Evolutionary conservation across 345 rosid species (phyloP).

Genomic region (Citrus glauca): DNA sequence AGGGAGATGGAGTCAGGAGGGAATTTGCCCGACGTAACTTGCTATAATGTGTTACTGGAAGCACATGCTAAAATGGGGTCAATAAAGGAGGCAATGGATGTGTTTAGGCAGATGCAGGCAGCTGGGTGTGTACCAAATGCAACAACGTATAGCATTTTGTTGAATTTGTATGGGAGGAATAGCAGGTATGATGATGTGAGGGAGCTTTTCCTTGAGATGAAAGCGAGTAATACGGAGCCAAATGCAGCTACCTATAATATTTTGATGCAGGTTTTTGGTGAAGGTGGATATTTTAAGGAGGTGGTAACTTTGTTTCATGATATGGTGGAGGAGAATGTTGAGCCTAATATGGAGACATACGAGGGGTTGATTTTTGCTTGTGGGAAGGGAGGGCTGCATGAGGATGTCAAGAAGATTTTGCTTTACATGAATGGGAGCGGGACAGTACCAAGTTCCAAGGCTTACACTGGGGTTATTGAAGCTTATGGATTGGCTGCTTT

Average conservation of each 20-base stretch:
- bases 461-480: constrained; percentile 77
- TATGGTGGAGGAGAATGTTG: constrained; percentile 90
- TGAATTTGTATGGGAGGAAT: constrained; percentile 74
- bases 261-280: constrained; percentile 79
- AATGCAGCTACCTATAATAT: constrained; percentile 83
- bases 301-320: constrained; percentile 92
- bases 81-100: constrained; percentile 71
- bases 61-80: constrained; percentile 67
- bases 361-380: constrained; percentile 89
- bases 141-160: constrained; percentile 60
- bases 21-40: constrained; percentile 70
- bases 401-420: constrained; percentile 72
- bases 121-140: constrained; percentile 81
- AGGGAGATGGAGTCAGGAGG: constrained; percentile 83
- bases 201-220: constrained; percentile 91
- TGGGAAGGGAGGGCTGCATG: constrained; percentile 88
- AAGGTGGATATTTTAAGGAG: constrained; percentile 97
- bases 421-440: constrained; percentile 74
- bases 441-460: constrained; percentile 78
- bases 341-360: constrained; percentile 82
- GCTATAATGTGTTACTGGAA: constrained; percentile 81
- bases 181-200: constrained; percentile 89
- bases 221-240: constrained; percentile 79
- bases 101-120: constrained; percentile 88
- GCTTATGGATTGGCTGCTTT: constrained; percentile 90